Percentiles rank a stretch among this genome's conserved stretches.
Conservation (phyloP, 1,139 yeast species). For the Scheffersomyces quercinus region DNA sequence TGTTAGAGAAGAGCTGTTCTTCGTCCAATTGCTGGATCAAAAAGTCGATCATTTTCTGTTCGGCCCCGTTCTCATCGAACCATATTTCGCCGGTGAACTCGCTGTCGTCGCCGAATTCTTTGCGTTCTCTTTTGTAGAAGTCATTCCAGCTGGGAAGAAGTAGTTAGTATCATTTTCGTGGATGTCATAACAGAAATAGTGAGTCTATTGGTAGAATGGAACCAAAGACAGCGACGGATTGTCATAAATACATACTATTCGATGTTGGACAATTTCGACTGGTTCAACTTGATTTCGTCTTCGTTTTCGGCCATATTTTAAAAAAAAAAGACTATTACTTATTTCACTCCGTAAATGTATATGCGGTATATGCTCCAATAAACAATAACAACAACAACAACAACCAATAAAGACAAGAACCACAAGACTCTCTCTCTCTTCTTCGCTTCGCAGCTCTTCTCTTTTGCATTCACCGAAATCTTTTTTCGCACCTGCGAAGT, state of each 20-base stretch:
- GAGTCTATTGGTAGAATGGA: too few species aligned
- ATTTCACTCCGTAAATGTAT: too few species aligned
- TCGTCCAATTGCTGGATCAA: conserved; percentile 37
- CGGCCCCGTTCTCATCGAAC: conserved; percentile 95
- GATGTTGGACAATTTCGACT: conserved; percentile 76
- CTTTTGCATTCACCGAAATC: too few species aligned
- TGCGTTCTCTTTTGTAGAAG: conserved; percentile 71
- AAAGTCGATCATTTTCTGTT: conserved; percentile 72
- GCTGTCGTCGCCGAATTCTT: conserved; percentile 68
- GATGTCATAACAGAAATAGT: not conserved
- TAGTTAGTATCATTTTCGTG: conserved; percentile 19
- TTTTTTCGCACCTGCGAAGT: too few species aligned
- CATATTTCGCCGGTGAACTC: conserved; percentile 94
- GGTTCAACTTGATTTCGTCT: conserved; percentile 54
- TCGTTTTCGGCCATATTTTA: conserved; percentile 30
- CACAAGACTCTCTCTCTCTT: too few species aligned
- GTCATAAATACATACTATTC: conserved; percentile 54
- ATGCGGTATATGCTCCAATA: too few species aligned
- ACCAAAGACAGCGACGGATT: too few species aligned
- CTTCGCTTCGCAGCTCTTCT: too few species aligned
- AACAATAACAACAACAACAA: too few species aligned
- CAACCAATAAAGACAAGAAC: too few species aligned
- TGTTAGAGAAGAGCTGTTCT: conserved; percentile 24
- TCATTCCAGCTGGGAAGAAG: conserved; percentile 67
- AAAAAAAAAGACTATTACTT: too few species aligned